phyloP scores from a whole-genome alignment of 2,329 filamentous ascomycete genomes.

The Aspergillus pseudoglaucus region DNA sequence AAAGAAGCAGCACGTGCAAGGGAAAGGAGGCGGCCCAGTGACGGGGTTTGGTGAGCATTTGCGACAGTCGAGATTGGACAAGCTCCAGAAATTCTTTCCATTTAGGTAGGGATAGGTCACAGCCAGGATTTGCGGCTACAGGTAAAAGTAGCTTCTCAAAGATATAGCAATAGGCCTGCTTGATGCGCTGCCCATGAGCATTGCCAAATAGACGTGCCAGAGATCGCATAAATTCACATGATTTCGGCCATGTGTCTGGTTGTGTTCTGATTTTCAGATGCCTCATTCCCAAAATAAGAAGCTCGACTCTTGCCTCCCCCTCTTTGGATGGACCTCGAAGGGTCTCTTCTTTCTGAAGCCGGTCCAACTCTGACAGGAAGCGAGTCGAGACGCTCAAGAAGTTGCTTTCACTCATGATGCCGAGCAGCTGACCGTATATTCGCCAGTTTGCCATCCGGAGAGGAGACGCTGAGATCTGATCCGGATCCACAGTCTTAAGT shows the following conservation, averaged over 20 bases:
- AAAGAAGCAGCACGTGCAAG: conserved; percentile 77
- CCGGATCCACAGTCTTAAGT: conserved; percentile 78
- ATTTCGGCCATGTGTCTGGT: conserved; percentile 73
- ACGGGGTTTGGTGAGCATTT: conserved; percentile 84
- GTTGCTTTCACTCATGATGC: conserved; percentile 92
- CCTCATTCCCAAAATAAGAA: conserved; percentile 87
- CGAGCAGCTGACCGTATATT: conserved; percentile 83
- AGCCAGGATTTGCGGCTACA: conserved; percentile 72
- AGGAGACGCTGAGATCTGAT: conserved; percentile 63
- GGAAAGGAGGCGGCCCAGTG: conserved; percentile 90
- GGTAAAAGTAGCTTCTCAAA: conserved; percentile 80
- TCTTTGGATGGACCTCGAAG: conserved; percentile 47
- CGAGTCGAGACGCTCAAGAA: conserved; percentile 76
- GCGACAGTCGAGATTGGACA: conserved; percentile 69
- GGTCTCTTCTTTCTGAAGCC: conserved; percentile 67
- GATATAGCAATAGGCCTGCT: conserved; percentile 89
- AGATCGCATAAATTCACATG: conserved; percentile 80
- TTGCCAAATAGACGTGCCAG: conserved; percentile 76
- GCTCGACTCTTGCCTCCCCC: conserved; percentile 70
- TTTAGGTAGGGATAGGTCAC: conserved; percentile 70
- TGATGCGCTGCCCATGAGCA: conserved; percentile 82
- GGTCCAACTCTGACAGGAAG: conserved; percentile 74
- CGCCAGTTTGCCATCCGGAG: conserved; percentile 93
- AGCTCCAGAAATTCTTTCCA: conserved; percentile 81
- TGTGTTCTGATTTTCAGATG: conserved; percentile 69